These are phyloP conservation scores for Aspergillus coremiiformis DNA, from an alignment of 495 filamentous ascomycete species.

Conservation along the genomic window DNA sequence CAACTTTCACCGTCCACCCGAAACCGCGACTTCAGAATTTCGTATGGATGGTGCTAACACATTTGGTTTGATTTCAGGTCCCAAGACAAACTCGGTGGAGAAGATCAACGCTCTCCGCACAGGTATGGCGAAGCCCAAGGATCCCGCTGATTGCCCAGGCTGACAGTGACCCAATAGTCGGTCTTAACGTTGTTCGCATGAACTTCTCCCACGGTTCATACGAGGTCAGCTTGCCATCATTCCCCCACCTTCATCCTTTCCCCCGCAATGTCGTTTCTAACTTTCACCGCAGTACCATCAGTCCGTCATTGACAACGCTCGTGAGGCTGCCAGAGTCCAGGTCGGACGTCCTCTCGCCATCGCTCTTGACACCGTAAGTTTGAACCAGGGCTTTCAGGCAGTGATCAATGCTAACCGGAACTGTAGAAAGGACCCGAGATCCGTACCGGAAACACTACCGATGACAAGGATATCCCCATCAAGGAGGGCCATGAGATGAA, in stretches of 20 bases:
- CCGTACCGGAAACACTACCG: slow-evolving; percentile 85
- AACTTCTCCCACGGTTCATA: slow-evolving; percentile 98
- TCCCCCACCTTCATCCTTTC: neutral
- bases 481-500: slow-evolving; percentile 72
- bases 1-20: neutral
- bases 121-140: slow-evolving; percentile 30
- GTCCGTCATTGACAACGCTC: slow-evolving; percentile 91
- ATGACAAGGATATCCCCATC: slow-evolving; percentile 82
- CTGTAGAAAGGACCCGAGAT: slow-evolving; percentile 91
- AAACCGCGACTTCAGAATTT: neutral
- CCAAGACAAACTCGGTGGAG: slow-evolving; percentile 97
- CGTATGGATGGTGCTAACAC: slow-evolving; percentile 3
- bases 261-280: neutral
- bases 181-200: slow-evolving; percentile 97
- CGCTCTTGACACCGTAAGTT: slow-evolving; percentile 79
- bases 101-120: slow-evolving; percentile 88
- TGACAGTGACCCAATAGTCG: slow-evolving; percentile 45
- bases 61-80: slow-evolving; percentile 41
- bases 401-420: slow-evolving; percentile 3
- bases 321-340: slow-evolving; percentile 67
- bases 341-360: slow-evolving; percentile 86
- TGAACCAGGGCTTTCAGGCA: no score
- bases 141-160: slow-evolving; percentile 1
- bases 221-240: slow-evolving; percentile 48
- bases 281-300: slow-evolving; percentile 60